A percentile compares a stretch with the other conserved stretches of the same genome.
These are phyloP conservation scores for Fraxinus americana DNA, from an alignment of 257 asterid genomes.

Conservation along the genomic window DNA sequence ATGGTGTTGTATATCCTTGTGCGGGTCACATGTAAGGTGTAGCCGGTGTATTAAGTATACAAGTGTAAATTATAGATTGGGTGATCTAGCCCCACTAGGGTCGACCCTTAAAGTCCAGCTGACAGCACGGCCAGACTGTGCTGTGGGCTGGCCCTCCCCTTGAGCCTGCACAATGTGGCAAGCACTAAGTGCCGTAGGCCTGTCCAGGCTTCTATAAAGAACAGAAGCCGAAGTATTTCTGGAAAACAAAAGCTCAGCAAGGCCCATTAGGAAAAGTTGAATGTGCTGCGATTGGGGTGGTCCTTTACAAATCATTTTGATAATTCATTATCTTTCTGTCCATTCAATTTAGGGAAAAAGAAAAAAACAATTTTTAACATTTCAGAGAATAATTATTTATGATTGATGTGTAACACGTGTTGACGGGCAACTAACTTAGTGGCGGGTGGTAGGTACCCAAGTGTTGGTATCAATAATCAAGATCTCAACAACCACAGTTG, in stretches of 20 bases:
- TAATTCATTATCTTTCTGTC: not conserved
- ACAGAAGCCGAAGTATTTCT: no score
- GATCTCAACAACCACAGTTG: conserved; percentile 1
- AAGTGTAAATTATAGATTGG: not conserved
- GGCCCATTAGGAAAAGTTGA: not conserved
- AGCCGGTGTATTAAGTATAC: not conserved
- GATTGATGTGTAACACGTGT: not conserved
- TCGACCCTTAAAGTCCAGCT: not conserved
- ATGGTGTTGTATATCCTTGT: no score
- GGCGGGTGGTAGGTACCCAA: conserved; percentile 23
- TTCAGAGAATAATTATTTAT: no score
- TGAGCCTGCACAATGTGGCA: no score
- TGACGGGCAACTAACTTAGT: conserved; percentile 8
- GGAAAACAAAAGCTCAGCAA: not conserved
- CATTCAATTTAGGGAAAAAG: not conserved
- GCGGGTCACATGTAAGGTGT: not conserved
- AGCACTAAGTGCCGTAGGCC: not conserved
- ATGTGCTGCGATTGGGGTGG: not conserved
- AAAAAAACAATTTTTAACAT: no score
- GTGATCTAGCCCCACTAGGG: not conserved
- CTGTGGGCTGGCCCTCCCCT: not conserved
- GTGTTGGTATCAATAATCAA: conserved; percentile 34
- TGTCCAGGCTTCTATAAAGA: not conserved
- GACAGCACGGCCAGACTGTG: not conserved
- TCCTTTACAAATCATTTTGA: not conserved